Conservation (phyloP, 2,329 filamentous ascomycete genomes). For the Xylaria sp. region DNA sequence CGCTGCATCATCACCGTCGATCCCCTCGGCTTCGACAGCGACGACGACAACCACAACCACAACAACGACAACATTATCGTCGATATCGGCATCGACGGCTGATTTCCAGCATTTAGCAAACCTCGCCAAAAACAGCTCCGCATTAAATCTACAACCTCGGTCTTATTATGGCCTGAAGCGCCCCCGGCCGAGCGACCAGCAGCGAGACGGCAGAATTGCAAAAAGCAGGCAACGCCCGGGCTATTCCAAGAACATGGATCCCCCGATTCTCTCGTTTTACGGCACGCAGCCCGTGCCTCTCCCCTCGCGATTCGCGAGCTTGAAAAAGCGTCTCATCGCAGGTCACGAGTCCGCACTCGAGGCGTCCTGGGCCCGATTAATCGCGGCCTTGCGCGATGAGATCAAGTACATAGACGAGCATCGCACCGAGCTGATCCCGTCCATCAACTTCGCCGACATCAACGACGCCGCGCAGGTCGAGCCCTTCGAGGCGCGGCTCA, state of each 20-base stretch:
- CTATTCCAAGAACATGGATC: slow-evolving; percentile 39
- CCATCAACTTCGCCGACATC: slow-evolving; percentile 50
- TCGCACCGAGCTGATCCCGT: slow-evolving; percentile 50
- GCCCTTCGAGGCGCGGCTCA: slow-evolving; percentile 52
- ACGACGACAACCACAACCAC: background rate
- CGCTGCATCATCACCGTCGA: slow-evolving; percentile 26
- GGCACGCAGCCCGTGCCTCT: slow-evolving; percentile 53
- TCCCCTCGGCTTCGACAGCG: slow-evolving; percentile 20
- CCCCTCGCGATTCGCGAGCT: slow-evolving; percentile 51
- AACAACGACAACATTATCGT: slow-evolving; percentile 10
- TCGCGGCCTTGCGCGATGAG: slow-evolving; percentile 47
- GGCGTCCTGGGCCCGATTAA: slow-evolving; percentile 50
- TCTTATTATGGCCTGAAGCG: slow-evolving; percentile 26
- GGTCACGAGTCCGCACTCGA: slow-evolving; percentile 51
- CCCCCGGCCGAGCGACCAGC: slow-evolving; percentile 28
- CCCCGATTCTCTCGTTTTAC: slow-evolving; percentile 52
- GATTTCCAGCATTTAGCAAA: background rate
- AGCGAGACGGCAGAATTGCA: slow-evolving; percentile 28
- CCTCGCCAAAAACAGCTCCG: slow-evolving; percentile 1
- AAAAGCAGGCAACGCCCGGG: slow-evolving; percentile 31
- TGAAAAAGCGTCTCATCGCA: slow-evolving; percentile 50
- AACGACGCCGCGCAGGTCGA: slow-evolving; percentile 43
- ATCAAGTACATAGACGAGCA: slow-evolving; percentile 47
- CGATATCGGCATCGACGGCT: slow-evolving; percentile 9
- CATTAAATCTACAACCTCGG: slow-evolving; percentile 3